Evolutionary conservation across 257 asterid species (phyloP), one percentile per base, ranked within the genome.

Genomic region (Lycium barbarum): DNA sequence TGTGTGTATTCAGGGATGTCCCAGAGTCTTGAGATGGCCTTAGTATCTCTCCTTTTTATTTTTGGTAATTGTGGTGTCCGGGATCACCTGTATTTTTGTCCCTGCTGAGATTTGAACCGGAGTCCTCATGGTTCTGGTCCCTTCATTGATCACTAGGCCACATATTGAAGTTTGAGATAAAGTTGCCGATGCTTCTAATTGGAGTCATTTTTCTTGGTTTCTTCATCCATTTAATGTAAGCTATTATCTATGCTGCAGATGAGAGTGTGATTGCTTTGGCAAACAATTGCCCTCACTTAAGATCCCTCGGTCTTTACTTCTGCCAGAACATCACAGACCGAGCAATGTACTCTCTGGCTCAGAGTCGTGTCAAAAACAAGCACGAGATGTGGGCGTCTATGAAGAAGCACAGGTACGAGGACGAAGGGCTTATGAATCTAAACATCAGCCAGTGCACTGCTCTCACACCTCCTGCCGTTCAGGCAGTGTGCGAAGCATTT

Each of bases 371-470:
- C 83, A 92, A 87, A 86, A 89, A 86, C 89, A 89, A 90, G 91
- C 95, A 84, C 11, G 91, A 86, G 38, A 85, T 90, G 45, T 93
- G 96, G 98, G 89, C 88, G 3, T 62, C 98, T 5, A 88, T 92
- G 57, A 94, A 92, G 91, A 92, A 90, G 90, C 92, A 90, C 81
- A 87, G 90, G 79, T 89, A 87, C n/a, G 93, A 91, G 68, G 98
- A 93, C 86, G 97, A 96, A 87, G 99, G 99, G 59, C 94, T 97
- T 0, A 92, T 93, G 67, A 92, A 93, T 86, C 91, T 97, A 81
- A 97, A 95, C 65, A 95, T 97, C 84, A 97, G 99, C 92, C 99
- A 97, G 65, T 97, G 99, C 97, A 97, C 98, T 0, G 96, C 99
- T 74, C 97, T 97, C 35, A 97, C 98, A 0, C 99, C 99, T 20